These are phyloP conservation scores for Protomyces inundatus DNA, from an alignment of 1,139 yeast species.

Conservation along the genomic window DNA sequence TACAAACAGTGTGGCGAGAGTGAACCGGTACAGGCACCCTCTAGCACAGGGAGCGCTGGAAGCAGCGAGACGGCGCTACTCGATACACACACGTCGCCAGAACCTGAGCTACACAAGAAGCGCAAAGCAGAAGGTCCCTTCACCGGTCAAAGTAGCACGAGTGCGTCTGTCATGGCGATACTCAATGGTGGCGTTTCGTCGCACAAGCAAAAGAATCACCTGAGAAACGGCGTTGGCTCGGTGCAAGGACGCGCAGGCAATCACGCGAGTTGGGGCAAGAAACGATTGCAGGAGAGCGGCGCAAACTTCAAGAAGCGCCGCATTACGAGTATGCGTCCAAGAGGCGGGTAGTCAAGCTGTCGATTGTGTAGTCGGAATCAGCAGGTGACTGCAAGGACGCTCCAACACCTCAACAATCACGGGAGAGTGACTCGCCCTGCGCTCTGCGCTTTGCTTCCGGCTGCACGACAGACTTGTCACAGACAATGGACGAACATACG, in stretches of 20 bases:
- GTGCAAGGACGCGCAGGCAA: neutral
- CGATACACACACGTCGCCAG: neutral
- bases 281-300: neutral
- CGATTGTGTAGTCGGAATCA: too few relatives aligned
- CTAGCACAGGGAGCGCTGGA: neutral
- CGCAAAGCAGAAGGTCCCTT: neutral
- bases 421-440: too few relatives aligned
- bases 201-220: neutral
- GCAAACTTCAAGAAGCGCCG: neutral
- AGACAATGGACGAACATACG: neutral
- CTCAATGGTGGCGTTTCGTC: neutral
- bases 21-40: neutral
- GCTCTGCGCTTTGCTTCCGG: too few relatives aligned
- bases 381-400: too few relatives aligned
- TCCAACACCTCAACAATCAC: too few relatives aligned
- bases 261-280: neutral
- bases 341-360: too few relatives aligned
- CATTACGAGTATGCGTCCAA: neutral
- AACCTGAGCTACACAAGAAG: neutral
- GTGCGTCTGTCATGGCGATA: neutral
- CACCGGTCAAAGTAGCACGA: too few relatives aligned
- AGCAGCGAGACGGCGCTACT: neutral
- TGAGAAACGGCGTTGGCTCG: neutral
- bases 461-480: too few relatives aligned
- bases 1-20: slow-evolving; percentile 40